Base-by-base conservation (phyloP, 495 filamentous ascomycete genomes). In the Hypoxylon lienhwacheense region DNA sequence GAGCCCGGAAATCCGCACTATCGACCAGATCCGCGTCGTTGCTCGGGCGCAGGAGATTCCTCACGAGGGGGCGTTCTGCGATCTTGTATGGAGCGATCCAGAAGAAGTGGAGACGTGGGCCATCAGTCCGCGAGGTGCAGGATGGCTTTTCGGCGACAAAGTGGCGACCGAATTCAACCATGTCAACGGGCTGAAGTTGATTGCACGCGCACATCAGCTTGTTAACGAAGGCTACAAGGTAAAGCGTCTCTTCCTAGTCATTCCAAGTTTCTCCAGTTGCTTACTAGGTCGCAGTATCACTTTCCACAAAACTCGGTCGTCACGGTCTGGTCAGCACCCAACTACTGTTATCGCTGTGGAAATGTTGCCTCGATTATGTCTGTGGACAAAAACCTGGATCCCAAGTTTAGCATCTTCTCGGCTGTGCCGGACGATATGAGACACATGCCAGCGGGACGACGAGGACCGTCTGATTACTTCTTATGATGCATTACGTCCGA, bases 71-170 rank as follows among this genome's bases (percentile, higher is more conserved):
- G 93, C 93, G 11, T 98, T 98, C 70, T 98, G 93, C 65, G 93
- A 98, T 71, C 76, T 98, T 40, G 93, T 98, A 5, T 98, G 93
- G 93, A 95, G 89, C 55, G 93, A 98, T 70, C 93, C 93, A 0
- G 93, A 98, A 63, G 93, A 98, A 64, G 90, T 98, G 45, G 93
- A 96, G 55, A 97, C 93, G 1, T 98, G 93, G 93, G 91, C 93
- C 33, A 87, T 98, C 36, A 93, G 88, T 55, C 93, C 93, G 0
- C 78, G 93, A 67, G 93, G 93, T 49, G 93, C 93, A 32, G 93
- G 93, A 7, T 98, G 93, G 93, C 76, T 98, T 4, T 98, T 98
- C 66, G 93, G 93, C 14, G 89, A 97, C 63, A 96, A 97, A 72
- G 91, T 98, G 4, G 89, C 91, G 2, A 91, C 87, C n/a, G 93